These are phyloP conservation scores for Metschnikowia drakensbergensis DNA, from an alignment of 805 yeast genomes.

Conservation along the genomic window DNA sequence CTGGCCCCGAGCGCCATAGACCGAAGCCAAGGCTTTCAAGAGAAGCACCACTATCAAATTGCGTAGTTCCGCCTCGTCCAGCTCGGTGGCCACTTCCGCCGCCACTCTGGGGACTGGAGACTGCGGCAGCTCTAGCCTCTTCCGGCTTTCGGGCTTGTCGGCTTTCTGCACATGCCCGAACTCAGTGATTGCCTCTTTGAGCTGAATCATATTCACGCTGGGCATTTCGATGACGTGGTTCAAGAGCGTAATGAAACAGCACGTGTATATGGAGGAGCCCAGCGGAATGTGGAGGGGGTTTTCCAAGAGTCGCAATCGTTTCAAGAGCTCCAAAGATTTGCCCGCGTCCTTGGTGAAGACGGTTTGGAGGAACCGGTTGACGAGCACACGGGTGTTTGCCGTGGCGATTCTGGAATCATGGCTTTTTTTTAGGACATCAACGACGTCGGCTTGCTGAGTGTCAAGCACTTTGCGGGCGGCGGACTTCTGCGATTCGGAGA, in stretches of 20 bases:
- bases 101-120: too few relatives aligned
- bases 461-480: constrained; percentile 8
- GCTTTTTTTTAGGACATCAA: not conserved
- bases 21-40: not conserved
- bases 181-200: not conserved
- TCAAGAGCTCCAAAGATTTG: constrained; percentile 5
- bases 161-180: not conserved
- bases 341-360: constrained; percentile 11
- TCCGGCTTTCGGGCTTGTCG: too few relatives aligned
- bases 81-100: not conserved
- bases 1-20: not conserved
- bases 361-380: constrained; percentile 16
- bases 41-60: not conserved
- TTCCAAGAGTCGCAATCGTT: constrained; percentile 5
- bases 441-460: constrained; percentile 8
- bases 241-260: constrained; percentile 13
- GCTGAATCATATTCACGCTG: not conserved
- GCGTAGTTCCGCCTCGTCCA: not conserved
- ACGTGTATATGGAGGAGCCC: constrained; percentile 7
- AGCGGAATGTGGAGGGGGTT: not conserved
- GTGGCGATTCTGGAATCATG: constrained; percentile 4
- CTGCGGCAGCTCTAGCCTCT: too few relatives aligned
- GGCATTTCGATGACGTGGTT: constrained; percentile 3
- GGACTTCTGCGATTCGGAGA: not conserved
- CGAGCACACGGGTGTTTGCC: constrained; percentile 8